Base-by-base conservation (phyloP, 768 basidiomycete species). In the Wakefieldia striispora region DNA sequence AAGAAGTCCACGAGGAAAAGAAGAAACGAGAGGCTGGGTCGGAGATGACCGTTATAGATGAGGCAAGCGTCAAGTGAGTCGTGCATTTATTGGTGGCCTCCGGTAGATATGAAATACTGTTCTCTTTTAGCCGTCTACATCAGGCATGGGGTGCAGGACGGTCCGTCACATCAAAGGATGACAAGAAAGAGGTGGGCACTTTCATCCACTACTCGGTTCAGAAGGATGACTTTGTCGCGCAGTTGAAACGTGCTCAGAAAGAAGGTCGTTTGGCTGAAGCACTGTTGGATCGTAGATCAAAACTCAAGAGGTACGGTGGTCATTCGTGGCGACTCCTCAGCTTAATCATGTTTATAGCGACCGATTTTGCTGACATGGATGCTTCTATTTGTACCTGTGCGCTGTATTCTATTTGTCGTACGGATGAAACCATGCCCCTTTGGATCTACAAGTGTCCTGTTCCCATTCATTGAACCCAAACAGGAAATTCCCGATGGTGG, bases 121-220 rank as follows among this genome's bases (percentile, higher is more conserved):
- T 43, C 12, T 48, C 47, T 43, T 47, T 31, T 60, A 93, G 89
- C 64, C 81, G 75, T 43, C 60, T 84, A 38, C 84, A 82, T 65
- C 92, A 95, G 59, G 77, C 91, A 0, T 92, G 93, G 88, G 91
- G 91, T 20, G 86, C 88, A 19, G 86, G 89, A 4, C 75, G 84
- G 29, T 80, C 80, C 16, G 72, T 95, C 6, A 77, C 84, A 19
- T 90, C 91, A 1, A 61, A 56, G 0, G 79, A 76, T 0, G 92
- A 93, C 58, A 86, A 82, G 70, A 81, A 79, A 66, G 87, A 85
- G 72, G 90, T 86, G 52, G 13, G 78, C 57, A 38, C 49, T 38
- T 50, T 36, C 42, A 47, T 24, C 42, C 33, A 26, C 23, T 14
- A 24, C 37, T 54, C 21, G 33, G 47, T 23, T 41, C 6, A 16